Percentiles rank a stretch among this genome's conserved stretches.
phyloP scores from a whole-genome alignment of 208 protist species.

The Leishmania amazonensis region DNA sequence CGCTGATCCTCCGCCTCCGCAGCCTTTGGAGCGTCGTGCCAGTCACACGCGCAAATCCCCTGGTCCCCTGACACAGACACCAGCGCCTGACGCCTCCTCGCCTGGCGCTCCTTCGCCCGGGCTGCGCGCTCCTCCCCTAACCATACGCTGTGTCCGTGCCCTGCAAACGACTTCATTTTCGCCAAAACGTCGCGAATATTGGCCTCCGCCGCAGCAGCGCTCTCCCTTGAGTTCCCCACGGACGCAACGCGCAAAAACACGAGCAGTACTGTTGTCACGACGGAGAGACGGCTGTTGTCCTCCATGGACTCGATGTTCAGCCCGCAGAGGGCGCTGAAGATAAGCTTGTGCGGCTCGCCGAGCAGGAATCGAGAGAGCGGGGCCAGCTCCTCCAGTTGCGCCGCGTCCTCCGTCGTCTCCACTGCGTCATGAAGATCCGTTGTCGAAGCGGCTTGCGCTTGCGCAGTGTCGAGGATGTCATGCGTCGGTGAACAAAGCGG shows the following conservation, averaged over 20 bases:
- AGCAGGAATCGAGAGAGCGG: constrained; percentile 51
- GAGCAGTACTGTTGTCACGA: constrained; percentile 74
- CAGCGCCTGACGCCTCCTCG: constrained; percentile 6
- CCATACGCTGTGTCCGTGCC: constrained; percentile 44
- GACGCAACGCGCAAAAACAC: constrained; percentile 64
- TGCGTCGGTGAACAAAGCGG: background rate
- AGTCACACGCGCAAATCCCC: constrained; percentile 25
- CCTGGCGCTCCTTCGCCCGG: constrained; percentile 11
- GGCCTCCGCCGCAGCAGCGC: constrained; percentile 15
- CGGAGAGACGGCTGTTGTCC: constrained; percentile 64
- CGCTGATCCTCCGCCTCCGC: constrained; percentile 4
- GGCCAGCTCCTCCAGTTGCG: constrained; percentile 31
- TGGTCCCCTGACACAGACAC: constrained; percentile 7
- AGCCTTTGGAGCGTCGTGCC: constrained; percentile 14
- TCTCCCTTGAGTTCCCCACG: constrained; percentile 24
- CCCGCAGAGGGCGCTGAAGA: constrained; percentile 62
- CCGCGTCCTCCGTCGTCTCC: constrained; percentile 13
- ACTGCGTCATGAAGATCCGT: background rate
- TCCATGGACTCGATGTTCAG: constrained; percentile 72
- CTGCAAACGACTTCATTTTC: constrained; percentile 41
- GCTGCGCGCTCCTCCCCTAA: constrained; percentile 16
- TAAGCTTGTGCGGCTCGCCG: constrained; percentile 64
- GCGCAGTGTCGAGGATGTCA: background rate
- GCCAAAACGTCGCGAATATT: constrained; percentile 32
- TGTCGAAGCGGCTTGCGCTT: background rate